A percentile compares a stretch with the other conserved stretches of the same genome.
Evolutionary conservation across 2,329 filamentous ascomycete species (phyloP).

Genomic region (Ilyonectria robusta): DNA sequence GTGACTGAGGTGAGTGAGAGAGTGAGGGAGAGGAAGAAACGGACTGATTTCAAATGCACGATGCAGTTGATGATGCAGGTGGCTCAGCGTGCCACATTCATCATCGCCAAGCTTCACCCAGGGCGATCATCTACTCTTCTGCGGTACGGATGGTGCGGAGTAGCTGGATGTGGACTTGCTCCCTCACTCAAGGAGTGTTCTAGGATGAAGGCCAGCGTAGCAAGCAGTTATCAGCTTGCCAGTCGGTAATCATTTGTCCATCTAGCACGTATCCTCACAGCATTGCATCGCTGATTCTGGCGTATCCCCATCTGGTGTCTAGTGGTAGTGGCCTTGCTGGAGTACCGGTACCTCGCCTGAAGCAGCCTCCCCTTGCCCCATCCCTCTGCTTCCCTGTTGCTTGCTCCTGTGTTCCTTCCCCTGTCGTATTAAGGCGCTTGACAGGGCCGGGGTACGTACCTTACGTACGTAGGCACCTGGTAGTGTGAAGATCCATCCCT

Average conservation of each 20-base stretch:
- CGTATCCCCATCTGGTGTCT: not conserved
- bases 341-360: not conserved
- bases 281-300: not conserved
- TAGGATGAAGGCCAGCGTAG: not conserved
- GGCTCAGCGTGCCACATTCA: constrained; percentile 13
- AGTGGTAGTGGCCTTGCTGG: not conserved
- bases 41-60: not conserved
- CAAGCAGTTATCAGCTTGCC: not conserved
- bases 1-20: constrained; percentile 15
- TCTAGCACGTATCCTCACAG: not conserved
- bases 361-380: not conserved
- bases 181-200: not conserved
- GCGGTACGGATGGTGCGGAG: not conserved
- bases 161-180: not conserved
- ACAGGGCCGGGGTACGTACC: constrained; percentile 29
- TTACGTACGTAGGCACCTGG: constrained; percentile 7
- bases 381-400: not conserved
- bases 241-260: too few relatives aligned
- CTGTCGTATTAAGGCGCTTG: constrained; percentile 7
- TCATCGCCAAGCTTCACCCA: constrained; percentile 19
- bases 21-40: constrained; percentile 3
- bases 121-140: constrained; percentile 10
- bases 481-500: constrained; percentile 38
- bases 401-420: not conserved
- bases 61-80: not conserved